A percentile compares a stretch with the other conserved stretches of the same genome.
These are phyloP conservation scores for Salix purpurea DNA, from an alignment of 345 rosid species.

Conservation along the genomic window DNA sequence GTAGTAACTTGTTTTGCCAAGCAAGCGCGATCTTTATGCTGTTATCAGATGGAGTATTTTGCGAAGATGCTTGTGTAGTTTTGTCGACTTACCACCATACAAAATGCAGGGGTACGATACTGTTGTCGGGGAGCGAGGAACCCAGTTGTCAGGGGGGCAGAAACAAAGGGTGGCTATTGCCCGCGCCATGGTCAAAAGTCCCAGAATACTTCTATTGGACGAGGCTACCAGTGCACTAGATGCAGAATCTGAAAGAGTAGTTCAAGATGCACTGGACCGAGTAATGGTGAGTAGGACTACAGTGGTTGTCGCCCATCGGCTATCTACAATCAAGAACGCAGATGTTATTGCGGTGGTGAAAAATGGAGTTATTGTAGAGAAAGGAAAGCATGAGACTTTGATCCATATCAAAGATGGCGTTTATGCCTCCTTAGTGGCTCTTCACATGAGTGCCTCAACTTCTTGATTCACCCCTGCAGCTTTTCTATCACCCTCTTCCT, in stretches of 20 bases:
- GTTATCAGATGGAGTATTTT: neutral
- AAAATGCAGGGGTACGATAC: constrained; percentile 65
- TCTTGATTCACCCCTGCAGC: neutral
- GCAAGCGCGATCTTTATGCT: neutral
- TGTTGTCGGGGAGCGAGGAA: constrained; percentile 66
- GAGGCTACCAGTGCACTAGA: constrained; percentile 81
- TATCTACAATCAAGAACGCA: constrained; percentile 65
- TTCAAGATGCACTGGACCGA: constrained; percentile 67
- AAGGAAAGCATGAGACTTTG: constrained; percentile 62
- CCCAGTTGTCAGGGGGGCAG: constrained; percentile 74
- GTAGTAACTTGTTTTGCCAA: neutral
- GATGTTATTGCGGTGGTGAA: constrained; percentile 65
- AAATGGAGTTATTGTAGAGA: constrained; percentile 56
- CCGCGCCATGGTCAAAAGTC: constrained; percentile 65
- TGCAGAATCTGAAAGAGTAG: constrained; percentile 71
- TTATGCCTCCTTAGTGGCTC: constrained; percentile 62
- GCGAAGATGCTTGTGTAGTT: neutral
- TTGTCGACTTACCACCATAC: neutral
- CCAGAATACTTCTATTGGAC: constrained; percentile 60
- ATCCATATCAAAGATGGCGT: constrained; percentile 45
- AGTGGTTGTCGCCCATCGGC: constrained; percentile 59
- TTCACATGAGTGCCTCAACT: constrained; percentile 42
- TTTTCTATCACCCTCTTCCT: neutral
- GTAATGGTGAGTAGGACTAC: constrained; percentile 66
- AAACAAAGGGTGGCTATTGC: constrained; percentile 90